phyloP scores from a whole-genome alignment of 2,329 filamentous ascomycete genomes.

The Fusarium subglutinans region DNA sequence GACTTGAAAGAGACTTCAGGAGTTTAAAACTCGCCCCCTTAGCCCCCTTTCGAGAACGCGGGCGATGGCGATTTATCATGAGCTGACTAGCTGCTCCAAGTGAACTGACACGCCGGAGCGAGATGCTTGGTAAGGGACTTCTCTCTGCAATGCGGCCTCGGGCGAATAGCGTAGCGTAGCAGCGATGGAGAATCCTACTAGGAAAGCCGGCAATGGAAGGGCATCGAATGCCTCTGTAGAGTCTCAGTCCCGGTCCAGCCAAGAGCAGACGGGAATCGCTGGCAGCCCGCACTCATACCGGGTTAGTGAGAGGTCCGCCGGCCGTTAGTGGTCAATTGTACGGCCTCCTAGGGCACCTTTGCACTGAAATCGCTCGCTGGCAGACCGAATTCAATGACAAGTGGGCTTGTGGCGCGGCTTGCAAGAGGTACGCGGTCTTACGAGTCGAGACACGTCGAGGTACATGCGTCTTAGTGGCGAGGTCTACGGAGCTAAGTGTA shows the following conservation, averaged over 20 bases:
- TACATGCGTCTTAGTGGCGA: conserved; percentile 28
- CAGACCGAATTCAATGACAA: conserved; percentile 20
- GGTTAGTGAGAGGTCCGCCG: conserved; percentile 30
- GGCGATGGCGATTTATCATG: conserved; percentile 38
- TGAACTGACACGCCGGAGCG: conserved; percentile 31
- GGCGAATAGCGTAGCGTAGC: conserved; percentile 35
- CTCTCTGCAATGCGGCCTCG: not conserved
- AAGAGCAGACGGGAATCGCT: conserved; percentile 12
- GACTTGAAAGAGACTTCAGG: conserved; percentile 3
- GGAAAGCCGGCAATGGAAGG: conserved; percentile 37
- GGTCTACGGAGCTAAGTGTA: conserved; percentile 17
- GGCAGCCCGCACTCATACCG: conserved; percentile 31
- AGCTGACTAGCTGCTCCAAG: conserved; percentile 38
- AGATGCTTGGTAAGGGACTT: conserved; percentile 40
- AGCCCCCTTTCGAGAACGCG: conserved; percentile 31
- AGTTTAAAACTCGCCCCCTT: conserved; percentile 31
- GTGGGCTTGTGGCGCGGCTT: conserved; percentile 36
- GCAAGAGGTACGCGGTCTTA: conserved; percentile 35
- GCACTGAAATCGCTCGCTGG: conserved; percentile 31
- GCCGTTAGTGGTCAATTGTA: conserved; percentile 28
- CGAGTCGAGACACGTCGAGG: conserved; percentile 22
- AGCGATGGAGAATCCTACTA: conserved; percentile 24
- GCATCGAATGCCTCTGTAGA: conserved; percentile 33
- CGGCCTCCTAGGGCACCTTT: conserved; percentile 3
- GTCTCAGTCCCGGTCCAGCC: conserved; percentile 1